Evolutionary conservation across 129 eudicot genomes (phyloP).

Genomic region (Saussurea involucrata): DNA sequence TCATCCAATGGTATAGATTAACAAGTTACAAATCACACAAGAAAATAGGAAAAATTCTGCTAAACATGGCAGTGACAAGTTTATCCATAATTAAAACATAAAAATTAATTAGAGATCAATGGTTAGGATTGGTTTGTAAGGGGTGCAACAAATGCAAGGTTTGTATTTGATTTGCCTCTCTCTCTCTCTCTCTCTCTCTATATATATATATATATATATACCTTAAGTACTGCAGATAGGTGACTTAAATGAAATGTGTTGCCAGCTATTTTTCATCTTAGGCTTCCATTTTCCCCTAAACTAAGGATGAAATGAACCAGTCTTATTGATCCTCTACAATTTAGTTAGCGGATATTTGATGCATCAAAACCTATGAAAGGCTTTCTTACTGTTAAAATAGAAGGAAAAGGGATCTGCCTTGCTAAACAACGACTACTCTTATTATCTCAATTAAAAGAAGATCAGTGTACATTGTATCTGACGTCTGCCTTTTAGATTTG

Average conservation of each 20-base stretch:
- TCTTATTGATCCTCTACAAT: neutral
- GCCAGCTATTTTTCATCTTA: neutral
- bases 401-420: neutral
- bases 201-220: no score
- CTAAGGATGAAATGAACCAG: neutral
- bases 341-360: neutral
- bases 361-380: neutral
- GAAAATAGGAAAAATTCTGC: no score
- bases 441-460: neutral
- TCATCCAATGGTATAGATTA: no score
- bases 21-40: no score
- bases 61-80: no score
- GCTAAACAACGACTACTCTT: neutral
- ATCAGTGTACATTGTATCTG: neutral
- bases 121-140: no score
- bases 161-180: no score
- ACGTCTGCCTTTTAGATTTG: neutral
- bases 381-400: neutral
- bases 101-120: no score
- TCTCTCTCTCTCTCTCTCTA: no score
- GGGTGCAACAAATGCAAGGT: no score
- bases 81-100: no score
- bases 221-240: neutral
- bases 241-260: neutral
- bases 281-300: neutral